Evolutionary conservation across 176 grass and related monocot species (phyloP), one percentile per base, ranked within the genome.

Genomic region (Carex scoparia): DNA sequence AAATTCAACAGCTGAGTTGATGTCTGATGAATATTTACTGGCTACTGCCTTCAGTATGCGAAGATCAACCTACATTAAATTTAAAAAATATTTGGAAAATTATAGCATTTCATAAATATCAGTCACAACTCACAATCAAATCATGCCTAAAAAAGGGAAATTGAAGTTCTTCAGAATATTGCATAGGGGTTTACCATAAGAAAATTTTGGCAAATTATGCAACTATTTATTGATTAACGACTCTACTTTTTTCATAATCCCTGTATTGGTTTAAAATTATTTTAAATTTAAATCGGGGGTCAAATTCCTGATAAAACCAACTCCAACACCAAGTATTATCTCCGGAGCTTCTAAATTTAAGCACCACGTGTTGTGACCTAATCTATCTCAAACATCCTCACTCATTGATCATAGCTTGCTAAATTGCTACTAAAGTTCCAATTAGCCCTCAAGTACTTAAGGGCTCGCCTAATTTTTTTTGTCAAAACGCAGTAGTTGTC

Each of bases 31-130:
- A 84, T 94, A 84, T 58, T 94, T 85, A 83, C 84, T 94, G 33
- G 92, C 89, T 72, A 94, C 89, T 81, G 85, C 87, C 67, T 86
- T 94, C 70, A 94, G 42, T 86, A 94, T 94, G 68, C 89, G 87
- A 48, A 89, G 58, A 91, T 94, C 92, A 84, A 94, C 78, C 92
- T 94, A 68, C 31, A 86, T 53, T 30, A 31, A 84, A 61, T 79
- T 79, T 55, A 69, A 3, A 87, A 87, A 86, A 76, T 62, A 65
- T 69, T 38, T 19, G 59, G 48, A 51, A 33, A 10, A 68, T 67
- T 10, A 67, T 71, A 23, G 18, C 19, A 73, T 53, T 19, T 79
- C 61, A 75, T 19, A 72, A 7, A 27, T n/a, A 23, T 48, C 32
- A 79, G 12, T 68, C 49, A 33, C 42, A 53, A 75, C 19, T 75